Base-by-base conservation (phyloP, 176 grass and related monocot species). In the Oryza meridionalis region DNA sequence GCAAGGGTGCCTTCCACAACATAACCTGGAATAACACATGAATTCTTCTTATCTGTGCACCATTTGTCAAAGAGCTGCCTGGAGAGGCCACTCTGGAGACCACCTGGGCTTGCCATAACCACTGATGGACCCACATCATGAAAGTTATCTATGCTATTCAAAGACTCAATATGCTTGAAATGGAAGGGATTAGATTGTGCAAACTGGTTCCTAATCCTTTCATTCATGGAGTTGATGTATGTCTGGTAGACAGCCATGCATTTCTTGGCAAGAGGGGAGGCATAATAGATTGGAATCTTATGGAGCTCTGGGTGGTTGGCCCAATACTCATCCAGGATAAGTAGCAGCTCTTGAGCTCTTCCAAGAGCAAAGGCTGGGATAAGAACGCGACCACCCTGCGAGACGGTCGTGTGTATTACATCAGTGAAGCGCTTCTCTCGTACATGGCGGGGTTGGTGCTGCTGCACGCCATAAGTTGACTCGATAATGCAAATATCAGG, bases 241-340 rank as follows among this genome's bases (percentile, higher is more conserved):
- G 96, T 98, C 87, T 98, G 93, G 47, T 98, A 98, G 2, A 98
- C 96, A 82, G 93, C 89, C 96, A 98, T 95, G 67, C 96, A 98
- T 51, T 90, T 92, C 83, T 98, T 98, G 11, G 96, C 96, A 63
- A 98, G 91, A 69, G 96, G 95, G 32, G 92, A 95, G 7, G 96
- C 96, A 70, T 98, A 98, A 77, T 93, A 98, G 79, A 98, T 98
- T 47, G 96, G 96, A 75, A 98, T 93, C 76, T 93, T 95, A 77
- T 95, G 92, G 84, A 98, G 90, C 82, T 98, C 93, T 17, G 91
- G 87, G 67, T 98, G 96, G 70, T 90, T 98, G 50, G 91, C 80
- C 96, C 96, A 98, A 72, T 93, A 98, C 85, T 98, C 96, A 83
- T 98, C 96, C 15, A 98, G 84, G 76, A 98, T 98, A 69, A 98